Percentiles rank a stretch among this genome's conserved stretches.
Evolutionary conservation across 768 basidiomycete genomes (phyloP).

Genomic region (Suillus occidentalis): DNA sequence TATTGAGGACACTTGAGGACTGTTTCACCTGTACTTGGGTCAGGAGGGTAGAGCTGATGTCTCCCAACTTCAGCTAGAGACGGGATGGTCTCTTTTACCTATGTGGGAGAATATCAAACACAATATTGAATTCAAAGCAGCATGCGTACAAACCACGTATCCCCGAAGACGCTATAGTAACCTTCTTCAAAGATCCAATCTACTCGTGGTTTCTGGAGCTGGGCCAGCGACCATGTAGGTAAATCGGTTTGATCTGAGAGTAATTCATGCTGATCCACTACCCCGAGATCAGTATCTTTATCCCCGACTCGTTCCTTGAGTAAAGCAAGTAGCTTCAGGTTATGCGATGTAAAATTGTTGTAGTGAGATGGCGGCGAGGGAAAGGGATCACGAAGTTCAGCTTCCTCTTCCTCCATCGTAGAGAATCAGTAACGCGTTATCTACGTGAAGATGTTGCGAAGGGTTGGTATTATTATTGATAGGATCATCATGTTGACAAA

Average conservation of each 20-base stretch:
- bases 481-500: neutral
- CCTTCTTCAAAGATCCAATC: conserved; percentile 91
- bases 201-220: conserved; percentile 82
- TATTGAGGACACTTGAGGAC: neutral
- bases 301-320: conserved; percentile 55
- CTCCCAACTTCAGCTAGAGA: conserved; percentile 82
- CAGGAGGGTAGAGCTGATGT: conserved; percentile 74
- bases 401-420: conserved; percentile 58
- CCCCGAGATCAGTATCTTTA: conserved; percentile 33
- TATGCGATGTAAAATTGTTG: conserved; percentile 70
- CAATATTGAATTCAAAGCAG: conserved; percentile 14
- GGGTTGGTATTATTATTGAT: neutral
- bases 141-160: conserved; percentile 79
- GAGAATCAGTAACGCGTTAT: neutral
- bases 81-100: conserved; percentile 84
- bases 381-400: conserved; percentile 82
- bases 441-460: neutral
- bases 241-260: conserved; percentile 71
- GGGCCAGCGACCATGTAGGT: conserved; percentile 73
- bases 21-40: conserved; percentile 62
- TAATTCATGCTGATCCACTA: conserved; percentile 56
- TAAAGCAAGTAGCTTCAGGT: conserved; percentile 65
- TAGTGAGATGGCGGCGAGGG: conserved; percentile 89
- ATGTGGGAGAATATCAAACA: conserved; percentile 11
- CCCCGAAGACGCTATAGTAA: conserved; percentile 81